Percentiles rank a stretch among this genome's conserved stretches.
Conservation (phyloP, 139 green algal genomes). For the Closterium sp. region DNA sequence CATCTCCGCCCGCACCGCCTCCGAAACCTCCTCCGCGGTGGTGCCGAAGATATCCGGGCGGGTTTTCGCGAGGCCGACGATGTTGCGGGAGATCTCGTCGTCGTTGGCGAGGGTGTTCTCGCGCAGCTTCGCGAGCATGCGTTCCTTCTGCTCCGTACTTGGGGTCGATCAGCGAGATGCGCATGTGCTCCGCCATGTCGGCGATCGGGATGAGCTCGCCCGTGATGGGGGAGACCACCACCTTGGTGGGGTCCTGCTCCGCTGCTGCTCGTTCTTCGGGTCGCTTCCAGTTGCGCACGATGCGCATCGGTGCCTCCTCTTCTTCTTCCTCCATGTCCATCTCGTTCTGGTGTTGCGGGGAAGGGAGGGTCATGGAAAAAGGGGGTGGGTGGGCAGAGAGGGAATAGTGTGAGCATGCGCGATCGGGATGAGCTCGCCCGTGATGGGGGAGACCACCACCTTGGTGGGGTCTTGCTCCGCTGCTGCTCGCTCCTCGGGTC, state of each 20-base stretch:
- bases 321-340: conserved; percentile 59
- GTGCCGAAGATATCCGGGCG: conserved; percentile 94
- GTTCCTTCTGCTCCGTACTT: conserved; percentile 89
- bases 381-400: too few relatives aligned
- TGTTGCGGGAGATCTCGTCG: conserved; percentile 92
- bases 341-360: conserved; percentile 17
- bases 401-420: too few relatives aligned
- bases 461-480: conserved; percentile 62
- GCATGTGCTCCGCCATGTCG: conserved; percentile 90
- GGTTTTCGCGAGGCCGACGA: conserved; percentile 77
- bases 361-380: too few relatives aligned
- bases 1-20: conserved; percentile 68
- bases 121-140: conserved; percentile 88
- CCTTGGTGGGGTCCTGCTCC: conserved; percentile 66
- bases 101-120: conserved; percentile 80
- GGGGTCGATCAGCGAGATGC: conserved; percentile 85
- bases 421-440: conserved; percentile 77
- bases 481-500: conserved; percentile 55
- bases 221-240: conserved; percentile 94
- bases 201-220: conserved; percentile 75
- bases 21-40: conserved; percentile 79
- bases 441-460: conserved; percentile 94
- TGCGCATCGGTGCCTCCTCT: conserved; percentile 66
- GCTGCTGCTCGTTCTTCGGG: conserved; percentile 51
- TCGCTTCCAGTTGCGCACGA: conserved; percentile 91